Conservation (phyloP, 1,284 basidiomycete species). For the Boletellus sp. region DNA sequence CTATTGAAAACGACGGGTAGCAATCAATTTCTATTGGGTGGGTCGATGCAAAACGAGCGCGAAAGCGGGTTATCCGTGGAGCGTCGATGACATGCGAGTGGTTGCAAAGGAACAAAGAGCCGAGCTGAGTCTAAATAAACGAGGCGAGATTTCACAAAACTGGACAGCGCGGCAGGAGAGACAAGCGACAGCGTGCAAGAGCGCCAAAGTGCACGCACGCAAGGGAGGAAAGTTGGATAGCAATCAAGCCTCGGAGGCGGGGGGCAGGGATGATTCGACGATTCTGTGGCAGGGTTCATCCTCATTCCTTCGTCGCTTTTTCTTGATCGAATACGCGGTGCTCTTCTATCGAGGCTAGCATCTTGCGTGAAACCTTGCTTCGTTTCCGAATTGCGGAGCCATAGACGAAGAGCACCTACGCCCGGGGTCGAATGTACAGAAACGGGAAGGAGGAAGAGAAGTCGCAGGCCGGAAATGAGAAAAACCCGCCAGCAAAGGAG, state of each 20-base stretch:
- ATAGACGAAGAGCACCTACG: conserved; percentile 53
- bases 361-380: conserved; percentile 55
- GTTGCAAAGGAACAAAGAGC: background rate
- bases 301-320: conserved; percentile 7
- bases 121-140: background rate
- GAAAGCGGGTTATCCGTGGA: background rate
- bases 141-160: background rate
- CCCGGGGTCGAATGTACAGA: background rate
- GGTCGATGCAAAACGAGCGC: background rate
- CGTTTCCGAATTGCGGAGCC: conserved; percentile 58
- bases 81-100: background rate
- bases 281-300: background rate
- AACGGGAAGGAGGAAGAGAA: background rate
- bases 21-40: no score
- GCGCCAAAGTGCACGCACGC: background rate
- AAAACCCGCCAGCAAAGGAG: background rate
- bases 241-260: background rate
- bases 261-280: no score
- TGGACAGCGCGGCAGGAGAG: background rate
- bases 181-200: background rate
- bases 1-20: no score
- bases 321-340: background rate
- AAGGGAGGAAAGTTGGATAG: background rate
- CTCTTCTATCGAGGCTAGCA: conserved; percentile 32
- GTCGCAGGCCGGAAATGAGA: background rate